Percentiles rank a stretch among this genome's conserved stretches.
These are phyloP conservation scores for Pluteus cervinus DNA, from an alignment of 768 basidiomycete genomes.

Conservation along the genomic window DNA sequence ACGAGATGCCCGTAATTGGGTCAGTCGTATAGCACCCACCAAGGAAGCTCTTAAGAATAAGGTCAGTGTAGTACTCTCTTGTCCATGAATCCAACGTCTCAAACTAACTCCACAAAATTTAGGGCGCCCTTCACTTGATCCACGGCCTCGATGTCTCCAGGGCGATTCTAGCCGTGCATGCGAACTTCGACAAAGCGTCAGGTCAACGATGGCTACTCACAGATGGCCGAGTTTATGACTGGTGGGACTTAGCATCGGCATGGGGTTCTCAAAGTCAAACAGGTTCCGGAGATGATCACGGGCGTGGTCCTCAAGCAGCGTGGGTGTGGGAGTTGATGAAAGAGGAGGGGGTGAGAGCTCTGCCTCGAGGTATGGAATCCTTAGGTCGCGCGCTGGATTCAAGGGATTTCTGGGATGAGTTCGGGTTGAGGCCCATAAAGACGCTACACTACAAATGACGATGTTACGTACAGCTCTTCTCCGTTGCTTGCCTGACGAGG, in stretches of 20 bases:
- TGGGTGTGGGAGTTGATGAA: constrained; percentile 60
- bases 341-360: constrained; percentile 39
- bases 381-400: constrained; percentile 54
- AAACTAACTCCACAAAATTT: no score
- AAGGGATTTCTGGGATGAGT: constrained; percentile 53
- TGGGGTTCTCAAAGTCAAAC: constrained; percentile 33
- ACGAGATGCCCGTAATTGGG: constrained; percentile 44
- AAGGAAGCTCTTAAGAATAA: constrained; percentile 48
- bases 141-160: constrained; percentile 58
- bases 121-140: constrained; percentile 57
- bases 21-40: constrained; percentile 44
- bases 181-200: constrained; percentile 31
- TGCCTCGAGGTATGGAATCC: constrained; percentile 43
- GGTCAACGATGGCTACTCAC: constrained; percentile 55
- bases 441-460: no score
- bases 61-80: constrained; percentile 23
- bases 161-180: constrained; percentile 52
- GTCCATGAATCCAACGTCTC: not conserved
- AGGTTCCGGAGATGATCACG: constrained; percentile 9
- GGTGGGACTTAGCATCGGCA: constrained; percentile 59
- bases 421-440: constrained; percentile 36
- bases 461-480: no score
- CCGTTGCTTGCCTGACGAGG: no score
- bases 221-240: constrained; percentile 55
- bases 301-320: constrained; percentile 30